These are phyloP conservation scores for Cadophora sp. DNA, from an alignment of 2,329 filamentous ascomycete species.

Conservation along the genomic window DNA sequence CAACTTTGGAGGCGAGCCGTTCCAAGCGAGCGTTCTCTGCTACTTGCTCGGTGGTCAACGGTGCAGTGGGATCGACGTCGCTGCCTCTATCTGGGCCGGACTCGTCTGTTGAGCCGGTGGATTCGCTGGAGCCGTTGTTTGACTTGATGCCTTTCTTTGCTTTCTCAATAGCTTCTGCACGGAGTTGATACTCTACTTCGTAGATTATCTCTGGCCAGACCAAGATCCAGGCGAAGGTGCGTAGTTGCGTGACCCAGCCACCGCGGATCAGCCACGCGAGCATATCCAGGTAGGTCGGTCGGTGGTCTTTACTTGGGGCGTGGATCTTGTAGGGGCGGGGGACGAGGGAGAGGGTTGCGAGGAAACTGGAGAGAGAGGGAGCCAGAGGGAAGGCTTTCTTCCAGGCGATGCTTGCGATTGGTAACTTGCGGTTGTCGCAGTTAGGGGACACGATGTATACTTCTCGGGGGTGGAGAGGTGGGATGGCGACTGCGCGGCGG, in stretches of 20 bases:
- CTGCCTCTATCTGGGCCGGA: constrained; percentile 30
- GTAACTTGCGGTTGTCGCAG: constrained; percentile 76
- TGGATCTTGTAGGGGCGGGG: constrained; percentile 84
- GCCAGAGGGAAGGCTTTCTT: constrained; percentile 81
- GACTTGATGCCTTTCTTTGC: constrained; percentile 42
- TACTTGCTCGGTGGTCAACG: constrained; percentile 59
- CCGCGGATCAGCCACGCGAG: constrained; percentile 92
- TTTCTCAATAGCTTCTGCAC: constrained; percentile 57
- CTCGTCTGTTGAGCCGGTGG: constrained; percentile 34
- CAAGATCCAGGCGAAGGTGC: constrained; percentile 88
- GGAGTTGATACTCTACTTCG: constrained; percentile 75
- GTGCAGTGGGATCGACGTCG: constrained; percentile 38
- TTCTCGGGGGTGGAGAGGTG: constrained; percentile 87
- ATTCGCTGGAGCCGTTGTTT: constrained; percentile 30
- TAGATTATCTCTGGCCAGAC: constrained; percentile 84
- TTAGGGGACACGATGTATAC: constrained; percentile 93
- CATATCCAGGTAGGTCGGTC: constrained; percentile 86
- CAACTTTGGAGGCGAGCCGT: constrained; percentile 61
- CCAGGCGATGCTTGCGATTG: constrained; percentile 74
- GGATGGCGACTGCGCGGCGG: constrained; percentile 90
- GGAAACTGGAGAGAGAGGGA: constrained; percentile 83
- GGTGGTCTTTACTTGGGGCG: constrained; percentile 87
- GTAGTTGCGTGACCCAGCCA: constrained; percentile 92
- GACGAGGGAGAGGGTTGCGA: constrained; percentile 80
- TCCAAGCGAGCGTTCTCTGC: constrained; percentile 67